phyloP scores from a whole-genome alignment of 805 yeast species.

The Ogataea pilisensis region DNA sequence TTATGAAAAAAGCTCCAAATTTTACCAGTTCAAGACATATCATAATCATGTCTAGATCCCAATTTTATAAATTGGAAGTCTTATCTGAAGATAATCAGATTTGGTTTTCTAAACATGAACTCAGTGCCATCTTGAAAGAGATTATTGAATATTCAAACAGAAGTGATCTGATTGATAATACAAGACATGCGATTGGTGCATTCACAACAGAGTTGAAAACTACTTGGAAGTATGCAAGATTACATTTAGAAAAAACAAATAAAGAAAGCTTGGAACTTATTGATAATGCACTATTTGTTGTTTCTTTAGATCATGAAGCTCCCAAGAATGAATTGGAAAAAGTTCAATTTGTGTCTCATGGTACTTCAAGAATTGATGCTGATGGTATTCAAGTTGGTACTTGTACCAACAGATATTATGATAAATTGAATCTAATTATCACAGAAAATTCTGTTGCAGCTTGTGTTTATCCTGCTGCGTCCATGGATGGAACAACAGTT shows the following conservation, averaged over 20 bases:
- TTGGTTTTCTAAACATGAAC: slow-evolving; percentile 52
- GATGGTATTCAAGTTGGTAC: slow-evolving; percentile 51
- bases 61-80: slow-evolving; percentile 47
- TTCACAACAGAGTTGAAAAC: slow-evolving; percentile 50
- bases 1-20: slow-evolving; percentile 33
- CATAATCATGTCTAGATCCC: slow-evolving; percentile 46
- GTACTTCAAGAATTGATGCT: slow-evolving; percentile 41
- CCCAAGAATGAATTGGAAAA: slow-evolving; percentile 46
- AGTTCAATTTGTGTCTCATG: slow-evolving; percentile 48
- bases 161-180: slow-evolving; percentile 35
- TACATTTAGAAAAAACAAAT: slow-evolving; percentile 38
- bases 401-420: slow-evolving; percentile 58
- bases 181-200: slow-evolving; percentile 47
- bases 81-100: slow-evolving; percentile 39
- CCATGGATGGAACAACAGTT: slow-evolving; percentile 57
- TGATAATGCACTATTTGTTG: slow-evolving; percentile 49
- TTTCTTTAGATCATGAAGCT: slow-evolving; percentile 45
- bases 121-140: slow-evolving; percentile 39
- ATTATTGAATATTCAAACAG: slow-evolving; percentile 37
- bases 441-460: slow-evolving; percentile 57
- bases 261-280: slow-evolving; percentile 33
- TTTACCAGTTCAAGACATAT: slow-evolving; percentile 43
- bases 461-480: slow-evolving; percentile 53
- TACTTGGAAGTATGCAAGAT: slow-evolving; percentile 45
- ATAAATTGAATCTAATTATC: slow-evolving; percentile 50